phyloP scores from a whole-genome alignment of 345 rosid species.

The Syzygium aqueum region DNA sequence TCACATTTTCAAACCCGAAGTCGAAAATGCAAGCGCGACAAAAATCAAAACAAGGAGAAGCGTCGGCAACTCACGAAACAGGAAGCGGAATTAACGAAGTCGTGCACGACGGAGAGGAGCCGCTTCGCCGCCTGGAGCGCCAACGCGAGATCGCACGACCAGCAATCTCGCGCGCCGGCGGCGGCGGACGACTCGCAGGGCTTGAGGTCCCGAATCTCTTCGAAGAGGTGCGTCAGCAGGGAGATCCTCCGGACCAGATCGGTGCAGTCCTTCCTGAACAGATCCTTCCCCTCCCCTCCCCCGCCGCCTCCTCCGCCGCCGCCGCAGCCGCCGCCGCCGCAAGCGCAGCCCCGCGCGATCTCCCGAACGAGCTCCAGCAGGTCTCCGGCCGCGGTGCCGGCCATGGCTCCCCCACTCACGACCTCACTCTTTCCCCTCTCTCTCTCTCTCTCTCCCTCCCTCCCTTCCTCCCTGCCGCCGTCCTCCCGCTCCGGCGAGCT shows the following conservation, averaged over 20 bases:
- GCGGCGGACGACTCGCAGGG: constrained; percentile 7
- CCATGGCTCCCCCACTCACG: constrained; percentile 3
- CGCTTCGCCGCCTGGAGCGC: constrained; percentile 56
- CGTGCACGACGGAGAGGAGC: constrained; percentile 34
- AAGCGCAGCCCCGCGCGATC: constrained; percentile 1
- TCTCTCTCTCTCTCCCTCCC: background rate
- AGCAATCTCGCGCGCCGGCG: constrained; percentile 14
- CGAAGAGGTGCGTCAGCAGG: constrained; percentile 64
- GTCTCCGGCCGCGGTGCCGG: constrained; percentile 10
- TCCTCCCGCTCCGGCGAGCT: background rate
- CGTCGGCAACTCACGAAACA: constrained; percentile 41
- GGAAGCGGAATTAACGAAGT: constrained; percentile 19
- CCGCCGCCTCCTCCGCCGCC: background rate
- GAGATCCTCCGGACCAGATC: constrained; percentile 78
- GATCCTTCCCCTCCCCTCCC: background rate
- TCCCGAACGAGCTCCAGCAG: constrained; percentile 11
- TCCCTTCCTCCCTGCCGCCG: no score
- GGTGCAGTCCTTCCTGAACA: constrained; percentile 62
- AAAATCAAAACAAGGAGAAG: background rate
- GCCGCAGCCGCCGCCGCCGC: background rate
- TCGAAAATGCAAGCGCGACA: background rate
- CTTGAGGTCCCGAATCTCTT: constrained; percentile 51
- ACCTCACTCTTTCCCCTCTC: background rate
- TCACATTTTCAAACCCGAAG: background rate
- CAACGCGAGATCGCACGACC: constrained; percentile 57